phyloP scores from a whole-genome alignment of 169 alveolate species.

The Plasmodium relictum region DNA sequence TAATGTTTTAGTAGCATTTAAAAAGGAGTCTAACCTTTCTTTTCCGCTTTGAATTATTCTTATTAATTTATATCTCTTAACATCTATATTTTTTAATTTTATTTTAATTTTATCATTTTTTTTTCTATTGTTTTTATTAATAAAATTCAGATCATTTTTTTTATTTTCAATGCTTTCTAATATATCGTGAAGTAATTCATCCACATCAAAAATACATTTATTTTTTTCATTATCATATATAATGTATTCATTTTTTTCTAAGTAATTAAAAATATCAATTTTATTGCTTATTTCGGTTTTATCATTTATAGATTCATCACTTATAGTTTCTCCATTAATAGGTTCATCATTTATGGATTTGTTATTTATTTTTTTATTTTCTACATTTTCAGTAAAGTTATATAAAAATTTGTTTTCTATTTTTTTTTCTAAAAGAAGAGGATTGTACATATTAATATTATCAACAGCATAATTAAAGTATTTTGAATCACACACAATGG shows the following conservation, averaged over 20 bases:
- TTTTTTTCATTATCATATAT: slow-evolving; percentile 55
- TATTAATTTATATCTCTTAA: slow-evolving; percentile 39
- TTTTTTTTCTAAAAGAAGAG: slow-evolving; percentile 19
- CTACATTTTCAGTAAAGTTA: neutral
- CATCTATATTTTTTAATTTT: slow-evolving; percentile 22
- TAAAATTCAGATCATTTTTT: neutral
- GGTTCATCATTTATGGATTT: too few species aligned
- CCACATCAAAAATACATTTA: slow-evolving; percentile 39
- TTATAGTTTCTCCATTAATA: neutral
- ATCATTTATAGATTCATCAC: neutral
- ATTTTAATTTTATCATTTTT: slow-evolving; percentile 2
- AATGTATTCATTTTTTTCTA: slow-evolving; percentile 25
- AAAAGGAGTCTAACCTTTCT: slow-evolving; percentile 39
- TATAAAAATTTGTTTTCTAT: slow-evolving; percentile 9
- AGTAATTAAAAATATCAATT: neutral
- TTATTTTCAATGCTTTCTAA: neutral
- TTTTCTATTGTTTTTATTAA: neutral
- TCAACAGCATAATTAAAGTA: slow-evolving; percentile 1
- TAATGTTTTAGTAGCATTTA: slow-evolving; percentile 26
- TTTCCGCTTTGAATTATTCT: slow-evolving; percentile 19
- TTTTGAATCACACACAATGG: slow-evolving; percentile 38
- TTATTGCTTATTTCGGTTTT: neutral
- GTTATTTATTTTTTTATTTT: neutral
- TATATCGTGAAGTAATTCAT: slow-evolving; percentile 27
- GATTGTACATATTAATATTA: slow-evolving; percentile 8